A percentile compares a stretch with the other conserved stretches of the same genome.
phyloP scores from a whole-genome alignment of 352 stramenopile genomes.

The Phytophthora constricta region DNA sequence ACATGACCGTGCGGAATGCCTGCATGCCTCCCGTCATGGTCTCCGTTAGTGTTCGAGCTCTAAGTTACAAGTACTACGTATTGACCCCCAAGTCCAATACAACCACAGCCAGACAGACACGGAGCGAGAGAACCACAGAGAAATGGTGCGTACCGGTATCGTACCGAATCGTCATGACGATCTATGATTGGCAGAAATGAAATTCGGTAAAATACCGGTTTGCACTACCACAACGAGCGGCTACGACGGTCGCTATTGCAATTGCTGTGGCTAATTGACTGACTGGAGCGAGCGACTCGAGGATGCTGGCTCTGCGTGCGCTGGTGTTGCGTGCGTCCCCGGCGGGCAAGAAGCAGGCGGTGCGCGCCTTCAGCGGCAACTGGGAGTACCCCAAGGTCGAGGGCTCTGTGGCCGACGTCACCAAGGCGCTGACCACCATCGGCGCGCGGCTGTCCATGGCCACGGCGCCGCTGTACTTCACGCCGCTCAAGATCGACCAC shows the following conservation, averaged over 20 bases:
- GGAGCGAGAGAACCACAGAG: background rate
- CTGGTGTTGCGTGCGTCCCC: constrained; percentile 24
- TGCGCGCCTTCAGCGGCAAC: constrained; percentile 79
- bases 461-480: constrained; percentile 82
- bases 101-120: background rate
- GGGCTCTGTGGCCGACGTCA: constrained; percentile 72
- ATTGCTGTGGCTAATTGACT: background rate
- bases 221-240: constrained; percentile 12
- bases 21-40: constrained; percentile 57
- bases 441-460: constrained; percentile 79
- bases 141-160: no score
- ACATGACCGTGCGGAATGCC: constrained; percentile 73
- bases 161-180: no score
- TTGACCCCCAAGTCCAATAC: background rate
- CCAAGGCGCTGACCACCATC: constrained; percentile 72
- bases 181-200: background rate
- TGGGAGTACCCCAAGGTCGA: constrained; percentile 86
- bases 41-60: no score
- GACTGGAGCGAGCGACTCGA: no score
- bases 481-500: constrained; percentile 83
- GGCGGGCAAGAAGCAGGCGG: constrained; percentile 18
- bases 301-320: constrained; percentile 37
- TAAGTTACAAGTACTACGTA: no score
- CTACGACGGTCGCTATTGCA: background rate
- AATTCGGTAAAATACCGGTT: background rate